Base-by-base conservation (phyloP, 768 basidiomycete species). In the Boletus insuetus region DNA sequence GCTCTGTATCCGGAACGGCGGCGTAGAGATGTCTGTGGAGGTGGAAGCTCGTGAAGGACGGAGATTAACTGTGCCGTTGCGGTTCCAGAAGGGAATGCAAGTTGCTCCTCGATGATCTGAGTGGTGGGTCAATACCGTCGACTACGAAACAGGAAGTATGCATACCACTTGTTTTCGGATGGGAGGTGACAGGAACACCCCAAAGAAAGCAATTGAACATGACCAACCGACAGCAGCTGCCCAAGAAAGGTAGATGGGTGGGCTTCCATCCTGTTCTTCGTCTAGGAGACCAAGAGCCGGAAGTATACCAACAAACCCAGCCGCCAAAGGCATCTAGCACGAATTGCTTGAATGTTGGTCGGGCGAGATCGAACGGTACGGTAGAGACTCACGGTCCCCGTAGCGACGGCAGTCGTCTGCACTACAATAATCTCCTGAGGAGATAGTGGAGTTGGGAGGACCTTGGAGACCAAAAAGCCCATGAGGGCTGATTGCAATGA, bases 131-230 rank as follows among this genome's bases (percentile, higher is more conserved):
- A 52, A 43, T 56, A 59, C 46, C 38, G 20, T 52, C n/a, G 29
- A 17, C 20, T 9, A 46, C 35, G 48, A 39, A 45, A 34, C 11
- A 43, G 19, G 51, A 24, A 22, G 29, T 38, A 43, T 31, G 77
- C 87, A 31, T 59, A 94, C 92, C 64, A 96, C 94, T 84, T 97
- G 94, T 67, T 91, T 91, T 45, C 96, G 84, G 29, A 98, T 81
- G 8, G 95, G 96, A 16, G 94, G 93, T 2, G 96, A 96, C 40
- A 98, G 78, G 70, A 98, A 96, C n/a, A 98, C 95, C 83, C 95
- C 96, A 72, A 98, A 98, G 75, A 94, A 98, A 5, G 95, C 95
- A 26, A 96, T 82, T 7, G 87, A 91, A 58, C 84, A 86, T 12
- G 91, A 94, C 96, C 96, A 98, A 6, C 79, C 82, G 20, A 94